These are phyloP conservation scores for Penicilliopsis zonata DNA, from an alignment of 495 filamentous ascomycete species.

Conservation along the genomic window DNA sequence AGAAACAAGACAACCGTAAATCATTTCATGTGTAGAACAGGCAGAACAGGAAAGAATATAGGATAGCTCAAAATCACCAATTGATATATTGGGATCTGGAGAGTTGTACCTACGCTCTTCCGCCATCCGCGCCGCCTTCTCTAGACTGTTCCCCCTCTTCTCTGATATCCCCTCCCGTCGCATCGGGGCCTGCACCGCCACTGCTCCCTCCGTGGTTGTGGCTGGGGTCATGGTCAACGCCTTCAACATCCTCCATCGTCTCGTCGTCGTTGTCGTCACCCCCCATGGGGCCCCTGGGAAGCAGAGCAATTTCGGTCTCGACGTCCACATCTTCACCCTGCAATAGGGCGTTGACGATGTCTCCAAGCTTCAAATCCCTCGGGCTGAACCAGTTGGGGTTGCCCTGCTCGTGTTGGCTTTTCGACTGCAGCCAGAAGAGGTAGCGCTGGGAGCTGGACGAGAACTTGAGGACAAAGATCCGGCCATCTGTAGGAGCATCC, in stretches of 20 bases:
- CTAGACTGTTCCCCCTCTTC: slow-evolving; percentile 79
- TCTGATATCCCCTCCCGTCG: slow-evolving; percentile 79
- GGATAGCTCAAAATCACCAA: slow-evolving; percentile 4
- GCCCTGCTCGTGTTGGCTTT: slow-evolving; percentile 62
- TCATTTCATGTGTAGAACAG: neutral
- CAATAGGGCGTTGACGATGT: slow-evolving; percentile 71
- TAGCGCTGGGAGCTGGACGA: slow-evolving; percentile 81
- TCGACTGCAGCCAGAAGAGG: slow-evolving; percentile 93
- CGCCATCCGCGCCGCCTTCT: slow-evolving; percentile 90
- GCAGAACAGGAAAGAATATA: neutral
- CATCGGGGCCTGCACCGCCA: slow-evolving; percentile 73
- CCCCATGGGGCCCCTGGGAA: slow-evolving; percentile 37
- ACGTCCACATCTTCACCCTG: slow-evolving; percentile 88
- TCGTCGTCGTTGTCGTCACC: slow-evolving; percentile 53
- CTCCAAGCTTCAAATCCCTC: slow-evolving; percentile 67
- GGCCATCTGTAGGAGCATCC: slow-evolving; percentile 63
- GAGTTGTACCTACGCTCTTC: slow-evolving; percentile 91
- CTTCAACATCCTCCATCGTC: slow-evolving; percentile 76
- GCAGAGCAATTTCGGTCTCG: slow-evolving; percentile 55
- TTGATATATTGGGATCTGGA: slow-evolving; percentile 13
- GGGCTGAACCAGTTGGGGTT: slow-evolving; percentile 68
- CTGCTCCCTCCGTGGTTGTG: slow-evolving; percentile 47
- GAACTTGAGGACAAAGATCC: slow-evolving; percentile 92
- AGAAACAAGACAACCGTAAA: no score
- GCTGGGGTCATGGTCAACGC: slow-evolving; percentile 40